A percentile compares a stretch with the other conserved stretches of the same genome.
phyloP scores from a whole-genome alignment of 73 alveolate genomes.

The Paraurostyla sp. region DNA sequence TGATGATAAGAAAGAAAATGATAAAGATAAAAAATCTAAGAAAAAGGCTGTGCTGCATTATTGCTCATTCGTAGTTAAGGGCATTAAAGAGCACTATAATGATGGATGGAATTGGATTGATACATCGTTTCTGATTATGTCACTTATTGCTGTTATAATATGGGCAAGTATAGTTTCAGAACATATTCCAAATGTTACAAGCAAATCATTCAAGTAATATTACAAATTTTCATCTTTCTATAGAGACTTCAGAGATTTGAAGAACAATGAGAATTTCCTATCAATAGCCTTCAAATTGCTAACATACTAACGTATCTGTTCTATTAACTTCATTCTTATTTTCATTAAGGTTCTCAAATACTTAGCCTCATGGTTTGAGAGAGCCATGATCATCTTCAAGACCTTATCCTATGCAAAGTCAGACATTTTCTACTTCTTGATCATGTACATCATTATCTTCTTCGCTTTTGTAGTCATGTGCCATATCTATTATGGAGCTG shows the following conservation, averaged over 20 bases:
- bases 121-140: conserved; percentile 65
- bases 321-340: conserved; percentile 70
- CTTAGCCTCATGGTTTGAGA: conserved; percentile 75
- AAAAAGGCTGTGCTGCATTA: background rate
- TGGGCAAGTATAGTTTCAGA: conserved; percentile 71
- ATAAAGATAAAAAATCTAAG: background rate
- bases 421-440: conserved; percentile 79
- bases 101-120: conserved; percentile 80
- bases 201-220: no score
- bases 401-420: conserved; percentile 68
- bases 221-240: no score
- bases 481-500: conserved; percentile 81
- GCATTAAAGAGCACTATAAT: conserved; percentile 68
- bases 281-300: background rate
- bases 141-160: conserved; percentile 54
- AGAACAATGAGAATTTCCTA: conserved; percentile 15
- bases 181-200: conserved; percentile 1
- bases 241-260: conserved; percentile 23
- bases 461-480: conserved; percentile 72
- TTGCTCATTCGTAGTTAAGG: conserved; percentile 52
- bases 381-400: conserved; percentile 73
- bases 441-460: conserved; percentile 76
- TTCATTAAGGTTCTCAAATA: conserved; percentile 73
- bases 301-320: conserved; percentile 43
- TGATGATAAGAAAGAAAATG: no score